A percentile compares a stretch with the other conserved stretches of the same genome.
phyloP scores from a whole-genome alignment of 331 rosid species.

The Quercus tomentella region DNA sequence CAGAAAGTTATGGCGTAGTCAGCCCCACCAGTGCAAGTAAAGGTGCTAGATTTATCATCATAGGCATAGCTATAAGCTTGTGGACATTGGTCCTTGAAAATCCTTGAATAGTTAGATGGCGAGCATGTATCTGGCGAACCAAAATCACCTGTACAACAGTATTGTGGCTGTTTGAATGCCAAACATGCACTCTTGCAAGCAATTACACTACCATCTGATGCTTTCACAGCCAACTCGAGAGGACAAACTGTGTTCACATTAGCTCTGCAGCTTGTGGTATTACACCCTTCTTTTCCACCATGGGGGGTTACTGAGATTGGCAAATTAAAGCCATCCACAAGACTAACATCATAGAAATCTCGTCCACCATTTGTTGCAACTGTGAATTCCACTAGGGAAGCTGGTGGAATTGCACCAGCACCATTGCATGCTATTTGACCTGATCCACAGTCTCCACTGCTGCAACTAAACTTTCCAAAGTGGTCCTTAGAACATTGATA shows the following conservation, averaged over 20 bases:
- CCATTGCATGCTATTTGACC: constrained; percentile 30
- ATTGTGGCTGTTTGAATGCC: constrained; percentile 31
- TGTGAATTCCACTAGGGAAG: constrained; percentile 30
- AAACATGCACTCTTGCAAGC: constrained; percentile 55
- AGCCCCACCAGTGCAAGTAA: constrained; percentile 32
- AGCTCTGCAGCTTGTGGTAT: constrained; percentile 18
- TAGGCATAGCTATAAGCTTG: constrained; percentile 51
- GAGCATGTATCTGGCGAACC: constrained; percentile 26
- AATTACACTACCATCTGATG: constrained; percentile 27
- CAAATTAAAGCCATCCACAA: constrained; percentile 1
- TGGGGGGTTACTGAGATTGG: constrained; percentile 25
- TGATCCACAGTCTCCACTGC: constrained; percentile 41
- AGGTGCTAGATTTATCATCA: constrained; percentile 42
- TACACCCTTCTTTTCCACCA: constrained; percentile 20
- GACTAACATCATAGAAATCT: constrained; percentile 50
- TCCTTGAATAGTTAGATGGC: constrained; percentile 24
- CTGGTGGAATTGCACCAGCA: constrained; percentile 33
- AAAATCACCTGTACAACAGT: constrained; percentile 34
- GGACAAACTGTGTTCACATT: constrained; percentile 36
- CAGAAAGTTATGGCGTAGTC: constrained; percentile 36
- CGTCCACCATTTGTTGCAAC: constrained; percentile 9
- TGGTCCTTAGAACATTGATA: constrained; percentile 23
- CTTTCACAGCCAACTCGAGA: constrained; percentile 12
- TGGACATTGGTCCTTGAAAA: constrained; percentile 44
- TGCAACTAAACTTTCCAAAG: constrained; percentile 27